A percentile compares a stretch with the other conserved stretches of the same genome.
phyloP scores from a whole-genome alignment of 1,284 basidiomycete genomes.

The Coniophora puteana region DNA sequence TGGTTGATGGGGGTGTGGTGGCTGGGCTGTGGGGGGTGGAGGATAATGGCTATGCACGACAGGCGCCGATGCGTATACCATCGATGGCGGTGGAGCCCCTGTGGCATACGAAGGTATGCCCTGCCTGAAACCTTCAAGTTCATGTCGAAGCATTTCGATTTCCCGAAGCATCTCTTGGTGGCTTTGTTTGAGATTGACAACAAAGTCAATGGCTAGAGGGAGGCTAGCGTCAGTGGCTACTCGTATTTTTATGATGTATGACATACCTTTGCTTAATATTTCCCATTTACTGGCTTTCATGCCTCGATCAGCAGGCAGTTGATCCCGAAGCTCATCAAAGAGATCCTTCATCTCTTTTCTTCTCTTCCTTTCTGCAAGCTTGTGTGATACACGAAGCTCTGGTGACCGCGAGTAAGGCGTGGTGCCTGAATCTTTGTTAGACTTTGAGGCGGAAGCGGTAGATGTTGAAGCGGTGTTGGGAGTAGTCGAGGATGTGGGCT shows the following conservation, averaged over 20 bases:
- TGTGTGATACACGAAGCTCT: slow-evolving; percentile 90
- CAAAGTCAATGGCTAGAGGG: slow-evolving; percentile 82
- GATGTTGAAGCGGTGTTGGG: too few species aligned
- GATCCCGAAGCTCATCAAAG: slow-evolving; percentile 91
- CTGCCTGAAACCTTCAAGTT: slow-evolving; percentile 63
- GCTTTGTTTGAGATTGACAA: slow-evolving; percentile 69
- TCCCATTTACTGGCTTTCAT: slow-evolving; percentile 98
- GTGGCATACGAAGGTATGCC: slow-evolving; percentile 52
- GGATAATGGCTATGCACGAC: slow-evolving; percentile 38
- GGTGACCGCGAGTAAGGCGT: slow-evolving; percentile 93
- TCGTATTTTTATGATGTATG: slow-evolving; percentile 6
- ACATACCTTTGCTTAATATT: slow-evolving; percentile 86
- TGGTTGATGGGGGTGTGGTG: slow-evolving; percentile 33
- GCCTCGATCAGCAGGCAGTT: slow-evolving; percentile 85
- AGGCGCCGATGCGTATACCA: slow-evolving; percentile 49
- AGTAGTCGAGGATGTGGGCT: slow-evolving; percentile 30
- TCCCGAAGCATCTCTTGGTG: slow-evolving; percentile 76
- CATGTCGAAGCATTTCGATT: slow-evolving; percentile 73
- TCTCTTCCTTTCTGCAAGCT: slow-evolving; percentile 90
- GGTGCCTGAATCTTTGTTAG: slow-evolving; percentile 44
- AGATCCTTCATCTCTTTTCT: slow-evolving; percentile 97
- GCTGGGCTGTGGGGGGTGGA: slow-evolving; percentile 37
- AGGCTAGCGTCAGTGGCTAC: slow-evolving; percentile 3
- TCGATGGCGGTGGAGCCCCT: slow-evolving; percentile 46
- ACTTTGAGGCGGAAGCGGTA: slow-evolving; percentile 21